Conservation (phyloP, 2,329 filamentous ascomycete genomes). For the Phaeomoniella chlamydospora region DNA sequence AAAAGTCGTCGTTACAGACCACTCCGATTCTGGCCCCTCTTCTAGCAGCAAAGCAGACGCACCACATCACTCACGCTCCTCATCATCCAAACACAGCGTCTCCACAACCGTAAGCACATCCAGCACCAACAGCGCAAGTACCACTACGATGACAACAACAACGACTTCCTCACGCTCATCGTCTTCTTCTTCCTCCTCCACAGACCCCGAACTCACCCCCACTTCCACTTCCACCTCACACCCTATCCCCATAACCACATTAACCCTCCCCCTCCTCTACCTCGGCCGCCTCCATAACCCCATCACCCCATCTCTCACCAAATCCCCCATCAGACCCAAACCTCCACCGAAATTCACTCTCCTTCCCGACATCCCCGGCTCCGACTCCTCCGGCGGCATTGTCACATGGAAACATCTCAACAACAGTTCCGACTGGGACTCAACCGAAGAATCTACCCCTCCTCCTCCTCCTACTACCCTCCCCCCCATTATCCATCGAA, state of each 20-base stretch:
- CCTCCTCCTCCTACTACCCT: constrained; percentile 10
- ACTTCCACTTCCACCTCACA: no score
- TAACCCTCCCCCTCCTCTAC: constrained; percentile 4
- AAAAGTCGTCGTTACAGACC: constrained; percentile 24
- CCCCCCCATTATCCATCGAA: constrained; percentile 10
- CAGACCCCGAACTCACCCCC: constrained; percentile 3
- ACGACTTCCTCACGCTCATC: constrained; percentile 6
- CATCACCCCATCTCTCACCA: background rate
- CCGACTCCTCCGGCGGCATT: constrained; percentile 27
- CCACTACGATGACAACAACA: constrained; percentile 21
- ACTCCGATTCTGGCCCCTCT: constrained; percentile 23
- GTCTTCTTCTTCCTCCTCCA: constrained; percentile 7
- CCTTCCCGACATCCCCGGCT: constrained; percentile 23
- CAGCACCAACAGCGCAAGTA: no score
- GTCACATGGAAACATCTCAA: constrained; percentile 27
- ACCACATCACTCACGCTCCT: no score
- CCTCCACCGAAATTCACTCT: constrained; percentile 26
- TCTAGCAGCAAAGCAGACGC: no score
- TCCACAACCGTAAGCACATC: no score
- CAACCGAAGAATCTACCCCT: constrained; percentile 17
- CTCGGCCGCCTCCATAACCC: constrained; percentile 3
- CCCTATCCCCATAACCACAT: no score
- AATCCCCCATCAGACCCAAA: no score
- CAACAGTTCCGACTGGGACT: constrained; percentile 19
- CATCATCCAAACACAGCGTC: no score